Base-by-base conservation (phyloP, 1,284 basidiomycete genomes). In the Rhodotorula glutinis region DNA sequence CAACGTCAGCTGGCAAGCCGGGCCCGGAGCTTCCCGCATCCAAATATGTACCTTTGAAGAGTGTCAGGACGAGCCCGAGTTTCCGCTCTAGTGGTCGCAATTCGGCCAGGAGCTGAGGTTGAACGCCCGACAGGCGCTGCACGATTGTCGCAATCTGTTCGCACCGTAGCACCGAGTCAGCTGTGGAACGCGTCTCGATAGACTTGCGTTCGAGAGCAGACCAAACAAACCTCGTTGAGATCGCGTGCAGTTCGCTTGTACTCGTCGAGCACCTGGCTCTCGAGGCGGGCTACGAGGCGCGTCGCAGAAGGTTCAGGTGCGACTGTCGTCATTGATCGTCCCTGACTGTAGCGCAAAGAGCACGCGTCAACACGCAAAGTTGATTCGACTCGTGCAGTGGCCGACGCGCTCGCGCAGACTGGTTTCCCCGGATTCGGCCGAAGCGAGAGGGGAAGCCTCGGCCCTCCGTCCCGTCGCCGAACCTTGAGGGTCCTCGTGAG, bases 41-140 rank as follows among this genome's bases (percentile, higher is more conserved):
- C n/a, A n/a, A n/a, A 44, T 25, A 16, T 13, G 16, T 17, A 51
- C 49, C 49, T 27, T 51, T 51, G 49, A 73, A 75, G 47, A 94
- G 79, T 0, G 92, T 95, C 75, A 94, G 80, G 0, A 95, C 91
- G 47, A 98, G 83, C 10, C 91, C 92, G 89, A 98, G 94, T 79
- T 96, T 96, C 77, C 89, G 86, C 78, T 98, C 95, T 53, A 98
- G 81, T 2, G 87, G 83, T 51, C 94, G 84, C 51, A 98, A 79
- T 63, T 89, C 87, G 52, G 83, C 83, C n/a, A 98, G 81, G 74
- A 97, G 83, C 79, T 81, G 73, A 85, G 85, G 78, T 91, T 93
- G 47, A 87, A 91, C 67, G 83, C 85, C 70, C 87, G 87, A 62
- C 77, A 80, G 49, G 73, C 74, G 44, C 76, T 79, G 30, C 77